Percentiles rank a stretch among this genome's conserved stretches.
These are phyloP conservation scores for Microcyclospora tardicrescens DNA, from an alignment of 2,329 filamentous ascomycete genomes.

Conservation along the genomic window DNA sequence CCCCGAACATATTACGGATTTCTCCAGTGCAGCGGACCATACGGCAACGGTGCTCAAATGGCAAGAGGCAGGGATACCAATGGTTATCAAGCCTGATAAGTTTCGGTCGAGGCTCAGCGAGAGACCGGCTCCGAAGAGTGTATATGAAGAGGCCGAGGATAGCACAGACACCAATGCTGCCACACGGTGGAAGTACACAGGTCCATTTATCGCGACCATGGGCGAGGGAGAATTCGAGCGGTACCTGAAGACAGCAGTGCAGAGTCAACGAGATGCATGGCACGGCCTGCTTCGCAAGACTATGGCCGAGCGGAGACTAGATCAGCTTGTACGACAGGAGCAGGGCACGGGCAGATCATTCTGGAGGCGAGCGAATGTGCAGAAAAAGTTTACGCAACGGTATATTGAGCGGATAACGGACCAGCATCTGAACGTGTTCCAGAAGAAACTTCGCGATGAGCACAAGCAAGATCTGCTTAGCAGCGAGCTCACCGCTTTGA, in stretches of 20 bases:
- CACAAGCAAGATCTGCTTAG: constrained; percentile 35
- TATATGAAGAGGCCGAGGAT: constrained; percentile 32
- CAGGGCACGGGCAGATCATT: constrained; percentile 8
- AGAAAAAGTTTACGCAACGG: constrained; percentile 3
- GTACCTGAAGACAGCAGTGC: constrained; percentile 30
- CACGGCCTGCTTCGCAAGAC: constrained; percentile 15
- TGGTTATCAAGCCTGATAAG: constrained; percentile 38
- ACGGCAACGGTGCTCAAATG: constrained; percentile 71
- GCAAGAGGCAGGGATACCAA: constrained; percentile 63
- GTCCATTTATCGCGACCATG: constrained; percentile 46
- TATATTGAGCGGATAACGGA: constrained; percentile 7
- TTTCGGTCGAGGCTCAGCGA: constrained; percentile 7
- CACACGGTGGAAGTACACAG: constrained; percentile 43
- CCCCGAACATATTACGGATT: constrained; percentile 80
- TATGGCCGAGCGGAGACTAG: constrained; percentile 8
- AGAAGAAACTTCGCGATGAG: constrained; percentile 31
- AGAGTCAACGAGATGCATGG: constrained; percentile 17
- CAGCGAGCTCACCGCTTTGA: constrained; percentile 39
- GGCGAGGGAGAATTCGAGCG: constrained; percentile 41
- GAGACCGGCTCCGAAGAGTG: constrained; percentile 12
- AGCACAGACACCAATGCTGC: constrained; percentile 25
- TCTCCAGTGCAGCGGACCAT: constrained; percentile 70
- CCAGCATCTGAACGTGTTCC: constrained; percentile 15
- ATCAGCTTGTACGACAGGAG: constrained; percentile 5
- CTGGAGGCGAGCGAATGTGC: constrained; percentile 4